A percentile compares a stretch with the other conserved stretches of the same genome.
phyloP scores from a whole-genome alignment of 106 monocot species.

The Dendrobium officinale region DNA sequence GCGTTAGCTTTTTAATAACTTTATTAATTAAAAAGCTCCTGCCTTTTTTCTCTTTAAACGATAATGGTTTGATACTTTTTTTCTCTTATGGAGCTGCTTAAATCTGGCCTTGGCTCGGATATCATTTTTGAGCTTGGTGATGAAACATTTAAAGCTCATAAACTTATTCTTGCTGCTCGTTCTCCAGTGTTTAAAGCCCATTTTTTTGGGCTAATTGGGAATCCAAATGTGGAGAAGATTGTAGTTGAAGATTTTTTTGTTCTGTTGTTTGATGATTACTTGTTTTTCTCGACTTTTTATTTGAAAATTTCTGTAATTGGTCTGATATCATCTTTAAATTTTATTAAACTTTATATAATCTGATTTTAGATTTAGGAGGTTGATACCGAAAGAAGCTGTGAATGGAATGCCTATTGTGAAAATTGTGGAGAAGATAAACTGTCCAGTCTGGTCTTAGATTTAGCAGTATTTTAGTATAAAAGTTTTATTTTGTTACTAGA shows the following conservation, averaged over 20 bases:
- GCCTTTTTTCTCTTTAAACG: too few species aligned
- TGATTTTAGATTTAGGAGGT: too few species aligned
- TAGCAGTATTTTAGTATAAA: too few species aligned
- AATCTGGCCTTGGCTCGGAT: slow-evolving; percentile 19
- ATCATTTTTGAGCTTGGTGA: slow-evolving; percentile 27
- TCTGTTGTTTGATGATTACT: too few species aligned
- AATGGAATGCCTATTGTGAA: slow-evolving; percentile 29
- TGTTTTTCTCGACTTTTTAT: too few species aligned
- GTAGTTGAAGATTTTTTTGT: slow-evolving; percentile 28
- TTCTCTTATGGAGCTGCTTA: slow-evolving; percentile 4
- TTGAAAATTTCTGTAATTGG: too few species aligned
- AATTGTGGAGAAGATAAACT: slow-evolving; percentile 17
- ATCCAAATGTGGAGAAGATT: slow-evolving; percentile 23
- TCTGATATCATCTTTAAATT: too few species aligned
- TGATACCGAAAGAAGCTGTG: slow-evolving; percentile 41
- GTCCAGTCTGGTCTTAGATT: slow-evolving; percentile 45
- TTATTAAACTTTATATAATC: too few species aligned
- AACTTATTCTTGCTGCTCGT: slow-evolving; percentile 33
- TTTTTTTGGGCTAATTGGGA: slow-evolving; percentile 37
- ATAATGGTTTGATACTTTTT: too few species aligned
- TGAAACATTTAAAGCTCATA: slow-evolving; percentile 29
- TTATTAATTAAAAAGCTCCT: neutral
- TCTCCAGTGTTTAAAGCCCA: slow-evolving; percentile 38
- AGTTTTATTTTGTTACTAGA: too few species aligned
- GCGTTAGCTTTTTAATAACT: slow-evolving; percentile 21